A percentile compares a stretch with the other conserved stretches of the same genome.
These are phyloP conservation scores for Castanea mollissima DNA, from an alignment of 306 rosid genomes.

Conservation along the genomic window DNA sequence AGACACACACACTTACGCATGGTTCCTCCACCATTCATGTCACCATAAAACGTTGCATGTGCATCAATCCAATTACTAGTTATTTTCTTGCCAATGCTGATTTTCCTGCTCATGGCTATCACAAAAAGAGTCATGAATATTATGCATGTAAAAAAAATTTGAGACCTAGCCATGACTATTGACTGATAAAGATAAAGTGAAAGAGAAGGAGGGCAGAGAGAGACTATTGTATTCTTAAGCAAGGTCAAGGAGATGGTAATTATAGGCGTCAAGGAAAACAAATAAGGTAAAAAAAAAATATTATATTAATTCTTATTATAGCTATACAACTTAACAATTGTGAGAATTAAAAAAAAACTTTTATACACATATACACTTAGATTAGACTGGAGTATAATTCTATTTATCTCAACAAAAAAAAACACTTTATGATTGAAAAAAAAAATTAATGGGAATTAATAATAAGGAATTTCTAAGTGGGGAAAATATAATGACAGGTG, in stretches of 20 bases:
- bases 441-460: no score
- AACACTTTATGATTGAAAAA: no score
- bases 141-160: not conserved
- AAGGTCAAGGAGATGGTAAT: not conserved
- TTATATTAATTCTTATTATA: not conserved
- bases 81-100: not conserved
- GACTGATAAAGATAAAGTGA: not conserved
- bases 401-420: no score
- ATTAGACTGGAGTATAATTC: no score
- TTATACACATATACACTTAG: no score
- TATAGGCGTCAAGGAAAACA: not conserved
- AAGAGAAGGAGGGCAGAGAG: no score
- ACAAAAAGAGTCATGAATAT: constrained; percentile 18
- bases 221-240: not conserved
- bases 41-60: constrained; percentile 78
- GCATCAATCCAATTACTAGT: constrained; percentile 40
- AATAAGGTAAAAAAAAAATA: not conserved
- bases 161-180: constrained; percentile 24
- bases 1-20: constrained; percentile 52
- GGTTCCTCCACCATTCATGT: constrained; percentile 49
- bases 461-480: no score
- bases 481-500: no score
- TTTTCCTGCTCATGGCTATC: constrained; percentile 6
- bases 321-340: no score
- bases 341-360: no score